phyloP scores from a whole-genome alignment of 352 stramenopile species.

The Globisporangium sylvaticum region DNA sequence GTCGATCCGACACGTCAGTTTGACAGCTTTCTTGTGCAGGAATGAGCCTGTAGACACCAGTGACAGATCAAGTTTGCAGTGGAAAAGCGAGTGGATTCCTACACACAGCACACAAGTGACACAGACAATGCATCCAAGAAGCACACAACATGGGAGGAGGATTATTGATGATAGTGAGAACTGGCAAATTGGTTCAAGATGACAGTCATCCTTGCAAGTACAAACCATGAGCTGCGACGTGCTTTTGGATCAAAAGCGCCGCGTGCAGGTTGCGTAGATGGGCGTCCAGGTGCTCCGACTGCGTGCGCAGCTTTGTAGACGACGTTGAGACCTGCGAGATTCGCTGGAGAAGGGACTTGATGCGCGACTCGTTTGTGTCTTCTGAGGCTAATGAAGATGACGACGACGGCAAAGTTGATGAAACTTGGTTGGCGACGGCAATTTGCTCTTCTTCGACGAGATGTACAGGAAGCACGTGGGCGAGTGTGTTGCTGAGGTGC shows the following conservation, averaged over 20 bases:
- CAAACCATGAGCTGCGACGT: conserved; percentile 13
- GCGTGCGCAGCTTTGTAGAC: conserved; percentile 20
- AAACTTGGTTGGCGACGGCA: background rate
- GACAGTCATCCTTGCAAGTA: background rate
- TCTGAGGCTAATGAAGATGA: background rate
- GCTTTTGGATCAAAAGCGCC: conserved; percentile 36
- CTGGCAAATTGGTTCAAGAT: background rate
- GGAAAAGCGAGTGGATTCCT: conserved; percentile 16
- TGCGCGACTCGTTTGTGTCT: conserved; percentile 19
- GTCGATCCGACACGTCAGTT: conserved; percentile 15
- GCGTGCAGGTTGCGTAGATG: conserved; percentile 41
- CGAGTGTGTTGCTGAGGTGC: conserved; percentile 19
- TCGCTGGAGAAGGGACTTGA: conserved; percentile 33
- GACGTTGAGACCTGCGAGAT: conserved; percentile 36
- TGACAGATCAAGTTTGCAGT: conserved; percentile 10
- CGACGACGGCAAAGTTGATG: background rate
- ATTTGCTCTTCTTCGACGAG: conserved; percentile 10
- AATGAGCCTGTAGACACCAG: conserved; percentile 1
- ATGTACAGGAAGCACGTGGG: conserved; percentile 20
- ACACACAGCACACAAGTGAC: background rate
- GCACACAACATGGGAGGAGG: background rate
- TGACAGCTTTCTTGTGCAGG: conserved; percentile 8
- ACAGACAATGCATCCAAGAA: background rate
- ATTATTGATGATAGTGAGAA: no score
- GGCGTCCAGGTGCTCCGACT: conserved; percentile 35